Conservation (phyloP, 2,329 filamentous ascomycete genomes). For the Fusarium sp. region DNA sequence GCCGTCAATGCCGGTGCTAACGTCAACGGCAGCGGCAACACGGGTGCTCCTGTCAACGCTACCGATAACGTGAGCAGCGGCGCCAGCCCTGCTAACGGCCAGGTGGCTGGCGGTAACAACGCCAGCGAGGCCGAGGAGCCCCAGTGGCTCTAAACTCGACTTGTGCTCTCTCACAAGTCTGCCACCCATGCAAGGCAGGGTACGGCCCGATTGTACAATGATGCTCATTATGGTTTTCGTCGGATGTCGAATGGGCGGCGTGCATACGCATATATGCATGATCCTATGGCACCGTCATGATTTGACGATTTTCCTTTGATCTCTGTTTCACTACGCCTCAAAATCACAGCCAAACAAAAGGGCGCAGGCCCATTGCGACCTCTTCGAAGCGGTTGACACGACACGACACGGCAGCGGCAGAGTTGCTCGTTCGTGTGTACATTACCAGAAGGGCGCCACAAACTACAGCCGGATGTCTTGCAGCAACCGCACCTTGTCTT, state of each 20-base stretch:
- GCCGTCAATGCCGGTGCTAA: conserved; percentile 34
- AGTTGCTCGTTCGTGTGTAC: conserved; percentile 52
- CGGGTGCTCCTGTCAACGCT: conserved; percentile 17
- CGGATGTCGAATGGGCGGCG: conserved; percentile 40
- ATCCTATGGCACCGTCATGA: conserved; percentile 55
- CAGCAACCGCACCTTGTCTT: conserved; percentile 24
- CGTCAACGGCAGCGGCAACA: conserved; percentile 8
- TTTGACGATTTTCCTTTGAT: conserved; percentile 56
- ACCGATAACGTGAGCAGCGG: conserved; percentile 26
- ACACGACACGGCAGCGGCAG: conserved; percentile 46
- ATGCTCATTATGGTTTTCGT: conserved; percentile 42
- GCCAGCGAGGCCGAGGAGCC: conserved; percentile 49
- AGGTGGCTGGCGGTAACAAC: conserved; percentile 14
- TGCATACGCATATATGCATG: conserved; percentile 49
- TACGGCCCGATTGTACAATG: conserved; percentile 50
- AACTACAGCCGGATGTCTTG: conserved; percentile 39
- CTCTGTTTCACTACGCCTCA: conserved; percentile 50
- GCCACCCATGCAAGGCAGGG: conserved; percentile 21
- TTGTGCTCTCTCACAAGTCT: conserved; percentile 36
- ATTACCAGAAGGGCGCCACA: conserved; percentile 47
- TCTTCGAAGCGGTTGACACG: conserved; percentile 44
- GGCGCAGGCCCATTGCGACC: conserved; percentile 39
- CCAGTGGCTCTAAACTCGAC: conserved; percentile 55
- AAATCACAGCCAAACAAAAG: conserved; percentile 42
- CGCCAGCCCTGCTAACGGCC: conserved; percentile 26